A percentile compares a stretch with the other conserved stretches of the same genome.
Conservation (phyloP, 768 basidiomycete genomes). For the Termitomyces sp. region DNA sequence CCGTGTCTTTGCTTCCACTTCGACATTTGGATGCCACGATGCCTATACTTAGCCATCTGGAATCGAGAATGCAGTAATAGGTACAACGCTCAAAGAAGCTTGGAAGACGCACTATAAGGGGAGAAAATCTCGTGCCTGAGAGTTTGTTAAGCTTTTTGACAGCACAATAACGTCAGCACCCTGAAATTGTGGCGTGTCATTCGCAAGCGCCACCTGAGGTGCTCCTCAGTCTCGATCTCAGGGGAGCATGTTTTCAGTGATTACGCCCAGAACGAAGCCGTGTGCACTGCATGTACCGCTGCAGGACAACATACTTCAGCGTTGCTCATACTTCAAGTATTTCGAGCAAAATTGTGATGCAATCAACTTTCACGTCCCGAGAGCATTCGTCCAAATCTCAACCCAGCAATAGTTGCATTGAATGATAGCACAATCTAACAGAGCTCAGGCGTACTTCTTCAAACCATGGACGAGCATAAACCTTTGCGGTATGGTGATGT, state of each 20-base stretch:
- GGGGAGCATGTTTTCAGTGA: neutral
- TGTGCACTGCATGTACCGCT: neutral
- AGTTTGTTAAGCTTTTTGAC: neutral
- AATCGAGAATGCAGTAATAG: neutral
- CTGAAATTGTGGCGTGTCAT: neutral
- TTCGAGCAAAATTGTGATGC: neutral
- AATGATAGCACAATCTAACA: neutral
- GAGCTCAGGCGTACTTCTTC: neutral
- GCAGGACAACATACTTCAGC: neutral
- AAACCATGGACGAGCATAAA: constrained; percentile 10
- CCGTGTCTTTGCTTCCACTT: neutral
- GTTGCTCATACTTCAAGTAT: neutral
- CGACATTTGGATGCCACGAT: no score
- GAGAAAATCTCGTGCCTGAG: neutral
- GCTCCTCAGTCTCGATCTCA: neutral
- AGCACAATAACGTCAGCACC: neutral
- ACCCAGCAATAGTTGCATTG: neutral
- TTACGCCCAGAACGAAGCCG: neutral
- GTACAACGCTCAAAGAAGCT: neutral
- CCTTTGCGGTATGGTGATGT: constrained; percentile 6
- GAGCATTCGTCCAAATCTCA: no score
- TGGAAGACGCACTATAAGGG: neutral
- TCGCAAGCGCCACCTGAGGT: neutral
- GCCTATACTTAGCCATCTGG: neutral
- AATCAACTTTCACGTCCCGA: neutral